Base-by-base conservation (phyloP, 2,329 filamentous ascomycete species). In the Drechslera avenae region DNA sequence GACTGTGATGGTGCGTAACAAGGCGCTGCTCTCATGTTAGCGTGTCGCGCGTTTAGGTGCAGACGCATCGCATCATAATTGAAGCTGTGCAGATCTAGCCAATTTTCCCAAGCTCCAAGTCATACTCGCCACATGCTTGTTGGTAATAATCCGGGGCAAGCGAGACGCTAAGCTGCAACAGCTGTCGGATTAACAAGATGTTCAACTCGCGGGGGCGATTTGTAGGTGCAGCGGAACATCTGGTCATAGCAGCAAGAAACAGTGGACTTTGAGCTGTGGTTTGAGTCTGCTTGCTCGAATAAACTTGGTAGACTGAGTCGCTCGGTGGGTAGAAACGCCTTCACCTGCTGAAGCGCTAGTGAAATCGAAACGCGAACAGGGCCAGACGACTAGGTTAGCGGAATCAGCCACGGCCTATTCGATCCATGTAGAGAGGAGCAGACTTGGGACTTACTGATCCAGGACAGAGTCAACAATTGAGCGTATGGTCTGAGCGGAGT, bases 131-230 rank as follows among this genome's bases (percentile, higher is more conserved):
- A 37, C 36, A 28, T 41, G 48, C 31, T 40, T 40, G 26, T 41
- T 42, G 43, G 48, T 30, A 51, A 32, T 43, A 51, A 46, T 46
- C 42, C 48, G 48, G 48, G 48, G 48, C 48, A 47, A 39, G 48
- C 43, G 48, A 51, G 42, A 35, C 42, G 30, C 31, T 46, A 28
- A 9, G 26, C 26, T 28, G 26, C 26, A 28, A 28, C 26, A 28
- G 26, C 26, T 28, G 26, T 28, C 26, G 8, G 10, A 10, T 28
- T 8, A 12, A 28, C 26, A 28, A 13, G 26, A 28, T 12, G 26
- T 2, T 13, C 9, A 10, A 10, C 5, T 12, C 28, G 37, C 17
- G 16, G 8, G 18, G 16, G 28, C 23, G 37, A 48, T 42, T 48
- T 30, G 45, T 48, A 31, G 41, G 32, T 31, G 26, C 13, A 34